These are phyloP conservation scores for Phytophthora pistaciae DNA, from an alignment of 352 stramenopile genomes.

Conservation along the genomic window DNA sequence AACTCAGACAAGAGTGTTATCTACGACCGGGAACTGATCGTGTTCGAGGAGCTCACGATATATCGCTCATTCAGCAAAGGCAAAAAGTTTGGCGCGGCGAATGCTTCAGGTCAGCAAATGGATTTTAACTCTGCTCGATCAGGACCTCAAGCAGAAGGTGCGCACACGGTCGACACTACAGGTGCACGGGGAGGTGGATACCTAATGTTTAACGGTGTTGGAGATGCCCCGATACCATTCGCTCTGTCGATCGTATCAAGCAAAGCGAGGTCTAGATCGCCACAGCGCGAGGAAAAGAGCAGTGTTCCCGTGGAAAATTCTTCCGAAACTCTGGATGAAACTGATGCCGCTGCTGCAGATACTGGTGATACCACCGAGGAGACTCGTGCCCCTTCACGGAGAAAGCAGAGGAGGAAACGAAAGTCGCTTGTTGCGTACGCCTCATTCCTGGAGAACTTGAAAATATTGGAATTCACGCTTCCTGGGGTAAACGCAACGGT, in stretches of 20 bases:
- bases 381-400: constrained; percentile 7
- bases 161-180: constrained; percentile 48
- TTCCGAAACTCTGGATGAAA: constrained; percentile 4
- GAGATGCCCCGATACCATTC: constrained; percentile 84
- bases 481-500: constrained; percentile 84
- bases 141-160: constrained; percentile 44
- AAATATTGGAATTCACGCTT: constrained; percentile 80
- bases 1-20: constrained; percentile 85
- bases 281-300: constrained; percentile 17
- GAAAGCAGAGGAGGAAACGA: constrained; percentile 29
- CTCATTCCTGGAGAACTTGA: constrained; percentile 68
- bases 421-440: constrained; percentile 29
- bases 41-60: constrained; percentile 85
- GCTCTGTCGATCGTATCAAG: constrained; percentile 70
- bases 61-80: constrained; percentile 82
- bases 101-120: constrained; percentile 46
- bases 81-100: constrained; percentile 42
- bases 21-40: constrained; percentile 80
- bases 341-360: neutral
- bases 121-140: constrained; percentile 54
- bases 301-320: constrained; percentile 11
- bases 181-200: constrained; percentile 77
- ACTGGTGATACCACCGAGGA: constrained; percentile 10
- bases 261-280: constrained; percentile 16
- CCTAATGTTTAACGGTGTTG: constrained; percentile 89